These are phyloP conservation scores for Epichloe brachyelytri DNA, from an alignment of 2,329 filamentous ascomycete species.

Conservation along the genomic window DNA sequence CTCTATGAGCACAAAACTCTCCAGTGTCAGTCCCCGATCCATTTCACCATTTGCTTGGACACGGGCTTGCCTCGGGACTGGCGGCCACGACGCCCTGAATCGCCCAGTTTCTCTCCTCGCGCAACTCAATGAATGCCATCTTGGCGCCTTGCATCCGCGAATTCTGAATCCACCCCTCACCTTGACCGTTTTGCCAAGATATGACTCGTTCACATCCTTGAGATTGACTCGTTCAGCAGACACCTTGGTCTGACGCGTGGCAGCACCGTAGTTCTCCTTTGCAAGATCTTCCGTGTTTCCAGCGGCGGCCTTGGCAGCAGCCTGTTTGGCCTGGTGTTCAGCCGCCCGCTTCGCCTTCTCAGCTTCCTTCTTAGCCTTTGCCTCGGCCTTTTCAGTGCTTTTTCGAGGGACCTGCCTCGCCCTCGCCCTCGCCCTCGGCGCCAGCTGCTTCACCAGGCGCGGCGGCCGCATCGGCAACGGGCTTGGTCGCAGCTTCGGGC, in stretches of 20 bases:
- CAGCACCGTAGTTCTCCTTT: slow-evolving; percentile 57
- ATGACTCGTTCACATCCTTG: slow-evolving; percentile 47
- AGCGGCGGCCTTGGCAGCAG: slow-evolving; percentile 51
- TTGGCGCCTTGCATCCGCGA: slow-evolving; percentile 40
- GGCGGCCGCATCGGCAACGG: background rate
- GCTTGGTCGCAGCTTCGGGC: background rate
- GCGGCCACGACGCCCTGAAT: slow-evolving; percentile 67
- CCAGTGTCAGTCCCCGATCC: slow-evolving; percentile 61
- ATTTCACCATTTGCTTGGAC: slow-evolving; percentile 80
- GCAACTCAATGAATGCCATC: slow-evolving; percentile 73
- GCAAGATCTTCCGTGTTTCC: slow-evolving; percentile 56
- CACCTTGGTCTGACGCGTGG: slow-evolving; percentile 41
- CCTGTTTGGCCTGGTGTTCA: slow-evolving; percentile 62
- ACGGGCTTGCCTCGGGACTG: slow-evolving; percentile 48
- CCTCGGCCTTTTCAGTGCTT: slow-evolving; percentile 77
- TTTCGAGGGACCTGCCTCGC: slow-evolving; percentile 24
- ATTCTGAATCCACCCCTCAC: slow-evolving; percentile 51
- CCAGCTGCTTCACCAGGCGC: background rate
- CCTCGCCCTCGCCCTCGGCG: background rate
- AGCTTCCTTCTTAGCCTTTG: slow-evolving; percentile 80
- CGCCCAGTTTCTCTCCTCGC: slow-evolving; percentile 56
- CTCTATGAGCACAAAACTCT: slow-evolving; percentile 74
- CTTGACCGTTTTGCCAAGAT: slow-evolving; percentile 58
- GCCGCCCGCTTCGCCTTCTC: slow-evolving; percentile 60
- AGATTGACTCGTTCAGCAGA: slow-evolving; percentile 48